Evolutionary conservation across 805 yeast genomes (phyloP).

Genomic region (Candida coleopterorum): DNA sequence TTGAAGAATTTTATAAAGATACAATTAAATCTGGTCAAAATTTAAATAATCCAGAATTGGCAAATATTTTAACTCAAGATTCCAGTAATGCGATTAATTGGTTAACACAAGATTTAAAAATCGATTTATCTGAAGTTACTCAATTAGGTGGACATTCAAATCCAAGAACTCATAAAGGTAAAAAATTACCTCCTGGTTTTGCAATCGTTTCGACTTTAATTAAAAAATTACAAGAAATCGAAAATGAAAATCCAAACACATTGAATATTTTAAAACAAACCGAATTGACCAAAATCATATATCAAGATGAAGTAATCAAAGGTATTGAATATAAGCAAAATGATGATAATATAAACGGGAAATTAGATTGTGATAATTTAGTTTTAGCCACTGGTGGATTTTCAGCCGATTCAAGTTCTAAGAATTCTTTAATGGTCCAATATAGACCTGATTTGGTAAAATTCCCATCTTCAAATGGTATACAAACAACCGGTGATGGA

Average conservation of each 20-base stretch:
- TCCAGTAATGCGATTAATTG: constrained; percentile 30
- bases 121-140: constrained; percentile 28
- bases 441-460: constrained; percentile 43
- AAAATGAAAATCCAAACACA: constrained; percentile 16
- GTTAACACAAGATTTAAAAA: constrained; percentile 20
- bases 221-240: constrained; percentile 30
- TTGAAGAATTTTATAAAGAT: constrained; percentile 23
- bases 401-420: constrained; percentile 31
- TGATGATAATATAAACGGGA: constrained; percentile 8
- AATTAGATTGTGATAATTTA: constrained; percentile 26
- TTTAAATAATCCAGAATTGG: constrained; percentile 20
- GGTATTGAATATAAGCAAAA: constrained; percentile 39
- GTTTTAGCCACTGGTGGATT: constrained; percentile 60
- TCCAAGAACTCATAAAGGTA: constrained; percentile 40
- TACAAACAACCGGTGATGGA: constrained; percentile 57
- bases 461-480: constrained; percentile 54
- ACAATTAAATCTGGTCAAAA: constrained; percentile 32
- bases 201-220: constrained; percentile 48
- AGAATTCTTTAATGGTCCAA: constrained; percentile 30
- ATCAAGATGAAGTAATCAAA: constrained; percentile 17
- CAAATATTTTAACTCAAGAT: constrained; percentile 18
- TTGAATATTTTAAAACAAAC: constrained; percentile 9
- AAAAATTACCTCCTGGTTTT: constrained; percentile 54
- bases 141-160: constrained; percentile 38
- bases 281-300: constrained; percentile 2